These are phyloP conservation scores for Fusarium xylarioides DNA, from an alignment of 2,329 filamentous ascomycete species.

Conservation along the genomic window DNA sequence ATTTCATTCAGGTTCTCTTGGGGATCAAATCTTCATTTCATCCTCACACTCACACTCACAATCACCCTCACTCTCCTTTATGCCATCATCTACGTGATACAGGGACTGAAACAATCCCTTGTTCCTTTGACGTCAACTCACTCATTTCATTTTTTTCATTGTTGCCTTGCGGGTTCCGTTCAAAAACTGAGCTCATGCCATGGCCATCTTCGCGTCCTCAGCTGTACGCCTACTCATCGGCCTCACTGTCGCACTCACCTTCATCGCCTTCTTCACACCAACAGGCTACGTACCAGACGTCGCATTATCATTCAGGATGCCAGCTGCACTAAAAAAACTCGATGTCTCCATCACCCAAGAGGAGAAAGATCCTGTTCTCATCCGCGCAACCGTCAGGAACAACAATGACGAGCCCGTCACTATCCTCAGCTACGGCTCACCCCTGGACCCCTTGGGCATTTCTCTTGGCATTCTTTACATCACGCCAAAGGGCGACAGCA, in stretches of 20 bases:
- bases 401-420: slow-evolving; percentile 50
- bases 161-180: not conserved
- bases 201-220: slow-evolving; percentile 33
- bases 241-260: slow-evolving; percentile 31
- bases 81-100: slow-evolving; percentile 12
- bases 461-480: slow-evolving; percentile 54
- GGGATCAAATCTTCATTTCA: not conserved
- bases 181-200: slow-evolving; percentile 4
- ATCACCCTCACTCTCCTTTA: not conserved
- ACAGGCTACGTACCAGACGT: slow-evolving; percentile 6
- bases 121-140: slow-evolving; percentile 8
- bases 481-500: slow-evolving; percentile 46
- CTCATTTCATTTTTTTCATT: not conserved
- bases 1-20: not conserved
- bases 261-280: slow-evolving; percentile 34
- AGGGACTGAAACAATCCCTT: slow-evolving; percentile 25
- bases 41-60: not conserved
- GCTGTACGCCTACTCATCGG: slow-evolving; percentile 34
- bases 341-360: slow-evolving; percentile 47
- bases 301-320: slow-evolving; percentile 29
- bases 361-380: slow-evolving; percentile 47
- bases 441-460: slow-evolving; percentile 55
- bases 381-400: slow-evolving; percentile 54
- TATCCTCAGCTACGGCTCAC: slow-evolving; percentile 55
- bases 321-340: slow-evolving; percentile 39